phyloP scores from a whole-genome alignment of 2,329 filamentous ascomycete species.

The Nemania sp. region DNA sequence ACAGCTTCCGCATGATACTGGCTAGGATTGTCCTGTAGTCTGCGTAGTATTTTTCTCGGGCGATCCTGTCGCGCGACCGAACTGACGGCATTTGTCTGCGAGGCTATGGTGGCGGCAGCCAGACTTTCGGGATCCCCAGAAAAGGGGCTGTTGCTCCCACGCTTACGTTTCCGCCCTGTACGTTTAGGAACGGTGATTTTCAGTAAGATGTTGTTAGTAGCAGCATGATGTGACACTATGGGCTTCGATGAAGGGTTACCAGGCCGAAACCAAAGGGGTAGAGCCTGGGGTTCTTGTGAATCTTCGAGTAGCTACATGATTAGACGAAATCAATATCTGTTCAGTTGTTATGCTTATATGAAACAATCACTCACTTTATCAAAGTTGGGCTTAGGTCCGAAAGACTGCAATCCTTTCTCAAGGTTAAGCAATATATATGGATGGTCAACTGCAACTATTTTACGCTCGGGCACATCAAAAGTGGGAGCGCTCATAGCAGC shows the following conservation, averaged over 20 bases:
- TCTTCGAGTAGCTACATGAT: slow-evolving; percentile 35
- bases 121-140: slow-evolving; percentile 48
- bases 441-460: slow-evolving; percentile 50
- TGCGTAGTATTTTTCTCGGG: slow-evolving; percentile 61
- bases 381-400: slow-evolving; percentile 47
- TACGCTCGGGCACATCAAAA: slow-evolving; percentile 45
- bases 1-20: slow-evolving; percentile 71
- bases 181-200: slow-evolving; percentile 85
- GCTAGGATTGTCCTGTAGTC: slow-evolving; percentile 70
- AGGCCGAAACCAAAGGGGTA: slow-evolving; percentile 77
- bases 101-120: slow-evolving; percentile 29
- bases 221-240: slow-evolving; percentile 74
- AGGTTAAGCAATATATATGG: slow-evolving; percentile 48
- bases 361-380: slow-evolving; percentile 39
- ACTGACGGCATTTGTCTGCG: slow-evolving; percentile 39
- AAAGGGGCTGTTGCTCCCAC: slow-evolving; percentile 72
- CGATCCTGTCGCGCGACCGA: slow-evolving; percentile 57
- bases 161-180: slow-evolving; percentile 84
- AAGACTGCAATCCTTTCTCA: slow-evolving; percentile 48
- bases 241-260: slow-evolving; percentile 80
- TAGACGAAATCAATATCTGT: slow-evolving; percentile 13
- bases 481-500: slow-evolving; percentile 39
- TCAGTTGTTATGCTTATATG: neutral
- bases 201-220: slow-evolving; percentile 82
- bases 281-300: slow-evolving; percentile 48